Base-by-base conservation (phyloP, 352 stramenopile species). In the Pythium insidiosum region DNA sequence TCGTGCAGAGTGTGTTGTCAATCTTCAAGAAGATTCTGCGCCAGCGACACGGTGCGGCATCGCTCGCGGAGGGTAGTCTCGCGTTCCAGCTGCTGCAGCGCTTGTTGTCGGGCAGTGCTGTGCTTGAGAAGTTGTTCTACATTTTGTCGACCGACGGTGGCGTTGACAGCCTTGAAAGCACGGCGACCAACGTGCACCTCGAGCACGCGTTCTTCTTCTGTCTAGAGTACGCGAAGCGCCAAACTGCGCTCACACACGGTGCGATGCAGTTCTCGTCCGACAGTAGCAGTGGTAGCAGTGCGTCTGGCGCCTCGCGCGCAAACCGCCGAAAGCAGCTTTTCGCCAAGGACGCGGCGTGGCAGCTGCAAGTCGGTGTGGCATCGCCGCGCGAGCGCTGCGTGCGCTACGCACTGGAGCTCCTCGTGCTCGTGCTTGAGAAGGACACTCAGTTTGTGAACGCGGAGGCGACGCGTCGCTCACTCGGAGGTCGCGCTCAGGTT, bases 161-260 rank as follows among this genome's bases (percentile, higher is more conserved):
- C 9, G 73, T 88, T 19, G 78, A 90, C 20, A 80, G 68, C 50
- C 37, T 90, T 25, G 78, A 90, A 33, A 87, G 60, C 42, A 76
- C 73, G 4, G 77, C 73, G 19, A 77, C 63, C 9, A 77, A 90
- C 23, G 63, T 87, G 35, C 75, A 87, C 21, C 47, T 90, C 16
- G 75, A 90, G 34, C 73, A 88, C 43, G 68, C 78, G 5, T 90
- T 90, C 53, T 86, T 87, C 49, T 90, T 87, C 47, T 88, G 78
- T 30, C 50, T 85, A n/a, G 67, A 88, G 25, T 81, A 79, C 52
- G 77, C 78, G 6, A 84, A 84, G 55, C 79, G 79, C 29, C 72
- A 80, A 35, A 82, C 74, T 0, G 78, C 88, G 38, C 66, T 65
- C 10, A 73, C 77, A 9, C 68, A 88, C 39, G 78, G 78, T 2